Evolutionary conservation across 495 filamentous ascomycete genomes (phyloP).

Genomic region (Hyaloscypha finlandica): DNA sequence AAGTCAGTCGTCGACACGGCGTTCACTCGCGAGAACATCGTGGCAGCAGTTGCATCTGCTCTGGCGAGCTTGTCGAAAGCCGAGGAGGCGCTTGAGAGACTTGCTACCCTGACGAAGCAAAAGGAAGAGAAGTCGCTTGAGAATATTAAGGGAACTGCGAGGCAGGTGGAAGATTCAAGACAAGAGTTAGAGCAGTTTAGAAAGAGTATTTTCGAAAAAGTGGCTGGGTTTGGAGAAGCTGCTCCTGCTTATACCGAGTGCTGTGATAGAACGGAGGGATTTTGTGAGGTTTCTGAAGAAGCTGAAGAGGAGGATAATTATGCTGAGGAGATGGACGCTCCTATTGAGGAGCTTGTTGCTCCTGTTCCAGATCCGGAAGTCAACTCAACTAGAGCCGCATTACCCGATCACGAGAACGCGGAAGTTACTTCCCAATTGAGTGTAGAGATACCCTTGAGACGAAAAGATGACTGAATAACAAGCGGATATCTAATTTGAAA

Average conservation of each 20-base stretch:
- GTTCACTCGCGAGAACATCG: neutral
- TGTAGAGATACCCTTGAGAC: no score
- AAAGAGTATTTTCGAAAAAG: constrained; percentile 4
- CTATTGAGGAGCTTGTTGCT: no score
- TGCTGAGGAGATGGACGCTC: no score
- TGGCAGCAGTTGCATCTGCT: neutral
- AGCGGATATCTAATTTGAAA: no score
- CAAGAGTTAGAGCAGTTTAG: constrained; percentile 3
- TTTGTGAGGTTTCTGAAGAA: constrained; percentile 4
- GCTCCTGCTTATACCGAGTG: constrained; percentile 9
- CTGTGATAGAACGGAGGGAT: neutral
- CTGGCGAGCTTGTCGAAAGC: neutral
- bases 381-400: no score
- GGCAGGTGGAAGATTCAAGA: constrained; percentile 9
- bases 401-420: no score
- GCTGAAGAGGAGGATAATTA: neutral
- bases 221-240: constrained; percentile 12
- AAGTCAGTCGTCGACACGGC: neutral
- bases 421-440: no score
- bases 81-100: neutral
- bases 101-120: neutral
- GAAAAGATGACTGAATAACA: no score
- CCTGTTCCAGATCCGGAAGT: no score
- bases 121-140: neutral
- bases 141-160: constrained; percentile 2